Conservation (phyloP, 345 rosid species). For the Lenwebbia sp. region DNA sequence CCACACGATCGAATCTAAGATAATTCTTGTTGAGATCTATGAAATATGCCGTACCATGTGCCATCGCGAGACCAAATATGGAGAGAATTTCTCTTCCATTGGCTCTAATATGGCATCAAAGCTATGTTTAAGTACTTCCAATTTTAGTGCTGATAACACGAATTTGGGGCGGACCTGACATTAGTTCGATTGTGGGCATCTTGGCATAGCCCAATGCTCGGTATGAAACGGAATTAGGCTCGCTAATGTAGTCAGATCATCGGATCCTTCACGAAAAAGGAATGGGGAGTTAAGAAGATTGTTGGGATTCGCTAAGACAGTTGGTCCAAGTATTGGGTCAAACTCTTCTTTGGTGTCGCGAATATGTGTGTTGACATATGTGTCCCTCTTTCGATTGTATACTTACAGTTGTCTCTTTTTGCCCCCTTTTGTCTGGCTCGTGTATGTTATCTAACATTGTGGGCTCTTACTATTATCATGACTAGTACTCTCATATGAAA, state of each 20-base stretch:
- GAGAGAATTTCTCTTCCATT: background rate
- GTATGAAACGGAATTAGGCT: background rate
- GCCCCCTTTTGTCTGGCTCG: background rate
- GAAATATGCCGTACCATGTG: background rate
- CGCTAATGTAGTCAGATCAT: accelerated
- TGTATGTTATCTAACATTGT: background rate
- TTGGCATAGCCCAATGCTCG: background rate
- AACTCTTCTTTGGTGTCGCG: background rate
- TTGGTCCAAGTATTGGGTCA: background rate
- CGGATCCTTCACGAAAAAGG: background rate
- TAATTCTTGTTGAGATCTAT: background rate
- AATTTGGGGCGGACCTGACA: background rate
- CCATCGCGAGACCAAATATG: no score
- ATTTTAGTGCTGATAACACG: background rate
- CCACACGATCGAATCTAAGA: accelerated
- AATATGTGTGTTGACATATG: background rate
- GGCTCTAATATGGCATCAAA: background rate
- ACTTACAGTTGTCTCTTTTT: background rate
- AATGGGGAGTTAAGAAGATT: background rate
- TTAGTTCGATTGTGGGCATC: background rate
- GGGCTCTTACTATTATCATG: background rate
- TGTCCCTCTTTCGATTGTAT: background rate
- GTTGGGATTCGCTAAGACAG: background rate
- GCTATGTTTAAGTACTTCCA: background rate
- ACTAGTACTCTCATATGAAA: no score